phyloP scores from a whole-genome alignment of 1,139 yeast species.

The Martiniozyma asiatica region DNA sequence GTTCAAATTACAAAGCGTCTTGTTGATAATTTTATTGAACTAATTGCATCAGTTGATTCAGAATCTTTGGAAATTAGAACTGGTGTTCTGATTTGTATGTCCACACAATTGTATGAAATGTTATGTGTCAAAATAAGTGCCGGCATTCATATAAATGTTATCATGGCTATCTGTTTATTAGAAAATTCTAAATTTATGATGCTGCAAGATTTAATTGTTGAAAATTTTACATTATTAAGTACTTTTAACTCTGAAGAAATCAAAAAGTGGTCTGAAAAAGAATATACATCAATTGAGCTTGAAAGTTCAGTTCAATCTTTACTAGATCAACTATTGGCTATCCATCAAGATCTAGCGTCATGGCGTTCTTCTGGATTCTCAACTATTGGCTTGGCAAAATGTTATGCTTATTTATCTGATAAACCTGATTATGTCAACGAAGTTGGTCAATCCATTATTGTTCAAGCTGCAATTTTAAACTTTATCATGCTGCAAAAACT shows the following conservation, averaged over 20 bases:
- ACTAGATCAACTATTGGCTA: slow-evolving; percentile 13
- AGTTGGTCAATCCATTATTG: slow-evolving; percentile 25
- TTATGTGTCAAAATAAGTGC: slow-evolving; percentile 14
- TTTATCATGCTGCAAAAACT: slow-evolving; percentile 27
- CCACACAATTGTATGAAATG: slow-evolving; percentile 21
- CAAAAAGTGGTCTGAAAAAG: slow-evolving; percentile 9
- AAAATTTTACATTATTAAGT: slow-evolving; percentile 12
- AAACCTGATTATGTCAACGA: slow-evolving; percentile 17
- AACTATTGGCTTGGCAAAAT: too few species aligned
- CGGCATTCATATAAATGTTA: slow-evolving; percentile 16
- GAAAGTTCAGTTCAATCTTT: slow-evolving; percentile 15
- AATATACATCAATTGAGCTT: slow-evolving; percentile 16
- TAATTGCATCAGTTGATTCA: slow-evolving; percentile 13
- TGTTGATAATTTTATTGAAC: slow-evolving; percentile 9
- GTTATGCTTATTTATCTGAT: slow-evolving; percentile 3
- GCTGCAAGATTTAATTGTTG: slow-evolving; percentile 14
- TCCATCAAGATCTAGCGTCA: slow-evolving; percentile 14
- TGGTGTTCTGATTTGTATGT: slow-evolving; percentile 24
- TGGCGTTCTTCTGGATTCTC: slow-evolving; percentile 3
- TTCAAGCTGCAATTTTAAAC: slow-evolving; percentile 30
- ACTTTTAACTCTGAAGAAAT: slow-evolving; percentile 10
- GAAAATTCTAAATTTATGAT: slow-evolving; percentile 15
- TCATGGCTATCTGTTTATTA: slow-evolving; percentile 17
- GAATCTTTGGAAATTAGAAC: slow-evolving; percentile 15
- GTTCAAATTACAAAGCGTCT: too few species aligned